Evolutionary conservation across 2,329 filamentous ascomycete species (phyloP), one percentile per base, ranked within the genome.

Genomic region (Neofusicoccum sp.): DNA sequence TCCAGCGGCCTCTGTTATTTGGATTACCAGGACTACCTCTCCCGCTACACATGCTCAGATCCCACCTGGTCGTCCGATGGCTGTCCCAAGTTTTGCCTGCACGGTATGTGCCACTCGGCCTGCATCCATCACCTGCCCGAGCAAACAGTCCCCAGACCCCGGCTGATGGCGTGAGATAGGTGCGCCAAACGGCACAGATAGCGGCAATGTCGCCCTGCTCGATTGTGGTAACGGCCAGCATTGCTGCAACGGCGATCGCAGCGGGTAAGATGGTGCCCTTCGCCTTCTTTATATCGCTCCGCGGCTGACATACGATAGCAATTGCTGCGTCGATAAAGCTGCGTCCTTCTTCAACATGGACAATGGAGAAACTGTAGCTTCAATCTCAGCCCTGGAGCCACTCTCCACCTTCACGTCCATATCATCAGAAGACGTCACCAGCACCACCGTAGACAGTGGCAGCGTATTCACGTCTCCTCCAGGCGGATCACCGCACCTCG

Each of bases 31-130:
- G 47, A 67, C 30, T 62, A 65, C 12, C 70, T 66, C 58, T 68
- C 67, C 5, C 69, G 72, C 11, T 72, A 73, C 54, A 70, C 70
- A 5, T 75, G 73, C 62, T 73, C 71, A 3, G 71, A 73, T 31
- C 60, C 67, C 58, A 65, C 57, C 0, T 75, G 71, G 72, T 36
- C 62, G 20, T 63, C 66, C 4, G 53, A 48, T 9, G 64, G 47
- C 11, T 73, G 71, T 64, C 66, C 69, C 14, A 47, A 67, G 5
- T 65, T 70, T 30, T 74, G 72, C 63, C 69, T 67, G 6, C 53
- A 65, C 20, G 63, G 67, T 69, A 58, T 38, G 48, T 48, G 36
- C 2, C 9, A 30, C 14, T 33, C n/a, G 30, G 6, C 16, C 30
- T 31, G 24, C 38, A 28, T 36, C n/a, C 7, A 6, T 31, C 16